Base-by-base conservation (phyloP, 1,284 basidiomycete species). In the Ganoderma lucidum region DNA sequence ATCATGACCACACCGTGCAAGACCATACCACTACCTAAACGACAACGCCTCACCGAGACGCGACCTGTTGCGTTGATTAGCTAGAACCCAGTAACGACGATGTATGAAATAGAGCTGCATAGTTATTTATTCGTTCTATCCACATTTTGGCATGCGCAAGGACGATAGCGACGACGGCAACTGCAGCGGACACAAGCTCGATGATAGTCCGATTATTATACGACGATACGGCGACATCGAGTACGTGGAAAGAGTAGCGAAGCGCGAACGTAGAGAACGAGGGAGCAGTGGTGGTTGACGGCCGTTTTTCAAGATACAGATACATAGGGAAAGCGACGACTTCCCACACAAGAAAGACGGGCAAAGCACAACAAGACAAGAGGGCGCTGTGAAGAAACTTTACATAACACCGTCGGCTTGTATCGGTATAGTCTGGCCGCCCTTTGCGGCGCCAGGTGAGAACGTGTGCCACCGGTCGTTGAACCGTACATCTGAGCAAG, bases 381-480 rank as follows among this genome's bases (percentile, higher is more conserved):
- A 37, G 45, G 62, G 28, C 30, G 23, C 56, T 23, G 59, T 41
- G 6, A 62, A 64, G 10, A 56, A 23, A 37, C 51, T 41, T 74
- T 69, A 77, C 64, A 73, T 75, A 30, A 63, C 72, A 35, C 6
- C 68, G 17, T 79, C 78, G 41, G 77, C 67, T 61, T 74, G 71
- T 70, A 79, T 75, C 45, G 78, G 84, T 41, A 85, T 85, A 53
- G 87, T 81, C 77, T 93, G 91, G 9, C 93, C 92, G 60, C 95
- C 95, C 78, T 94, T 94, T 0, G 94, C 94, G 51, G 95, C 92
- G 15, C 88, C 88, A 0, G 93, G 89, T 1, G 94, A 88, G 81
- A 97, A 97, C 2, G 93, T 94, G 80, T 97, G 95, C 93, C 94
- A 96, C 73, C 94, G 90, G 75, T 96, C 93, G 79, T 96, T 96